These are phyloP conservation scores for Rubroboletus satanas DNA, from an alignment of 768 basidiomycete genomes.

Conservation along the genomic window DNA sequence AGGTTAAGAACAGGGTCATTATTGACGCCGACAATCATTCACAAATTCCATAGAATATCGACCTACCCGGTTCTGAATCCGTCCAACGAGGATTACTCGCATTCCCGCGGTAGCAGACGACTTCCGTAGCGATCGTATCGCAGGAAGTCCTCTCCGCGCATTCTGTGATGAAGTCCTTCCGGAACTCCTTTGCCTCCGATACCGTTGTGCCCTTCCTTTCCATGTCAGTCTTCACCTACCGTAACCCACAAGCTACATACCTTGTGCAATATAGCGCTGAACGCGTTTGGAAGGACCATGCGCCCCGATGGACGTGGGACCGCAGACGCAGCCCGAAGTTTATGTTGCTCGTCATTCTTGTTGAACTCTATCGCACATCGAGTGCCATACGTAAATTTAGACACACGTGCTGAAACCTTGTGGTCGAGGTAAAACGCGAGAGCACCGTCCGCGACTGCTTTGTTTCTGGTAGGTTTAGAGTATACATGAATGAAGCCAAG, in stretches of 20 bases:
- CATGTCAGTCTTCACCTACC: not conserved
- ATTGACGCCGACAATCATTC: too few species aligned
- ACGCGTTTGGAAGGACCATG: constrained; percentile 31
- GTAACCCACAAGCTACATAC: not conserved
- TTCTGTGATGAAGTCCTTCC: constrained; percentile 32
- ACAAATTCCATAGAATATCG: not conserved
- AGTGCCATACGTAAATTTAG: constrained; percentile 39
- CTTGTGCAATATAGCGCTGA: constrained; percentile 30
- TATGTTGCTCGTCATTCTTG: constrained; percentile 29
- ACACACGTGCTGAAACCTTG: constrained; percentile 36
- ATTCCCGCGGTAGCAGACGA: constrained; percentile 30
- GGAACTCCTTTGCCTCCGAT: constrained; percentile 31
- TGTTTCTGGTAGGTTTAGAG: constrained; percentile 33
- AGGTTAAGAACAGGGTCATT: not conserved
- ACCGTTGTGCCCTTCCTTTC: constrained; percentile 24
- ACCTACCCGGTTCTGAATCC: constrained; percentile 28
- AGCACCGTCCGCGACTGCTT: constrained; percentile 46
- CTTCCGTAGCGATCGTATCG: constrained; percentile 28
- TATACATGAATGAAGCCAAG: not conserved
- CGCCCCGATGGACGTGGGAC: constrained; percentile 33
- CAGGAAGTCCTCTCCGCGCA: constrained; percentile 27
- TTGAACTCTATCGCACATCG: constrained; percentile 30
- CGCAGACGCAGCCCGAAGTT: constrained; percentile 23
- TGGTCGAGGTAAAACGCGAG: constrained; percentile 43
- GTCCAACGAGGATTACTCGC: constrained; percentile 26